These are phyloP conservation scores for Davidsoniella australis DNA, from an alignment of 2,329 filamentous ascomycete species.

Conservation along the genomic window DNA sequence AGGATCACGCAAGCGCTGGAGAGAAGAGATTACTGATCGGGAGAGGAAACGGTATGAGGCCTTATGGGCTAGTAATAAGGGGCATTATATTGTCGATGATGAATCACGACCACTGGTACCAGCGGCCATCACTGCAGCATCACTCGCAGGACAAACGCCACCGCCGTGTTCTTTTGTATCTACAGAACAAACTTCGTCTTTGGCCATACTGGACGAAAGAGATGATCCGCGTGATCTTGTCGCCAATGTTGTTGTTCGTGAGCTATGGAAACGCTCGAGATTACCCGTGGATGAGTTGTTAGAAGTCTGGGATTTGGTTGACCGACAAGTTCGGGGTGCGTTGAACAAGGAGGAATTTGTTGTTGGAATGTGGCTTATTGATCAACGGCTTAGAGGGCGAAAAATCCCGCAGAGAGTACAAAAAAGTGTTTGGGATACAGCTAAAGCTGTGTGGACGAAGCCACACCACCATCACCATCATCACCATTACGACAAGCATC, in stretches of 20 bases:
- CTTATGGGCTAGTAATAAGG: constrained; percentile 69
- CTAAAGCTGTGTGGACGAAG: constrained; percentile 26
- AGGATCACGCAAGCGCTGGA: constrained; percentile 58
- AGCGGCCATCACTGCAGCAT: constrained; percentile 1
- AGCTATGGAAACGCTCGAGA: constrained; percentile 59
- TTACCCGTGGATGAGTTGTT: constrained; percentile 51
- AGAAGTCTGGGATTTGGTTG: constrained; percentile 64
- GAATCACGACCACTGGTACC: constrained; percentile 9
- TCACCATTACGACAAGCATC: neutral
- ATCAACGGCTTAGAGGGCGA: constrained; percentile 61
- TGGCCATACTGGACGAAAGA: constrained; percentile 5
- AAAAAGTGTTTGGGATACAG: constrained; percentile 63
- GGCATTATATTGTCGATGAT: constrained; percentile 27
- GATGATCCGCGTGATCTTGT: constrained; percentile 33
- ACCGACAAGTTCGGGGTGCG: constrained; percentile 34
- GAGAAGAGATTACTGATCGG: constrained; percentile 52
- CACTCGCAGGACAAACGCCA: neutral
- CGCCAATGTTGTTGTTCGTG: constrained; percentile 49
- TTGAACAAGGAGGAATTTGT: constrained; percentile 58
- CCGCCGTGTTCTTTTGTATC: neutral
- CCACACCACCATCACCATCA: neutral
- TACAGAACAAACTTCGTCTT: constrained; percentile 4
- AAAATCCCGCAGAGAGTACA: constrained; percentile 57
- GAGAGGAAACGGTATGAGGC: constrained; percentile 72
- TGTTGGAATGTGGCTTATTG: constrained; percentile 67